Percentiles rank a stretch among this genome's conserved stretches.
phyloP scores from a whole-genome alignment of 495 filamentous ascomycete species.

The Friedmanniomyces simplex region DNA sequence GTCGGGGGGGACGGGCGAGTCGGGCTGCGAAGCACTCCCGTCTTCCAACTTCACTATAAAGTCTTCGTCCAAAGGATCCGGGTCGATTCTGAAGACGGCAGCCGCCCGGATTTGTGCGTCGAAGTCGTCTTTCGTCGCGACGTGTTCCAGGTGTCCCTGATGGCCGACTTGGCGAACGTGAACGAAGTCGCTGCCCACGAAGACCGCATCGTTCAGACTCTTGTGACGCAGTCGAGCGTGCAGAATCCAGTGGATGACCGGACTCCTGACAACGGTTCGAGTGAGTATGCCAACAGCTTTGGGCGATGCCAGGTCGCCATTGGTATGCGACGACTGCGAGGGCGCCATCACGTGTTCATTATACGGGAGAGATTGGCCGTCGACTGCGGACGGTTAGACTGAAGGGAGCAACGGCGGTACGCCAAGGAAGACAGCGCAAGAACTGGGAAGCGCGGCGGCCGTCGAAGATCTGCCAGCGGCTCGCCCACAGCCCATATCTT shows the following conservation, averaged over 20 bases:
- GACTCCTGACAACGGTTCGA: constrained; percentile 64
- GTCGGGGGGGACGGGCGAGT: constrained; percentile 52
- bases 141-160: constrained; percentile 57
- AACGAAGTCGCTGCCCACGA: constrained; percentile 55
- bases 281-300: constrained; percentile 59
- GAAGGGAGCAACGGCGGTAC: neutral
- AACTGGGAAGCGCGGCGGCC: neutral
- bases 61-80: constrained; percentile 18
- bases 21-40: neutral
- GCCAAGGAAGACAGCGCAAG: neutral
- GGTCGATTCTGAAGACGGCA: constrained; percentile 38
- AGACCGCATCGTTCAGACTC: constrained; percentile 75
- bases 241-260: constrained; percentile 65
- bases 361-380: neutral
- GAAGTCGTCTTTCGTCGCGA: constrained; percentile 65
- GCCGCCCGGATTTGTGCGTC: constrained; percentile 58
- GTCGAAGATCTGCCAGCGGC: neutral
- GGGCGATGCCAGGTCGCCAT: neutral
- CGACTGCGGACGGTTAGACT: neutral
- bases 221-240: constrained; percentile 64
- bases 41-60: constrained; percentile 19
- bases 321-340: neutral
- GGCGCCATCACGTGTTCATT: neutral
- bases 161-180: constrained; percentile 57
- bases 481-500: neutral